Base-by-base conservation (phyloP, 163 green algal genomes). In the Scenedesmus sp. region DNA sequence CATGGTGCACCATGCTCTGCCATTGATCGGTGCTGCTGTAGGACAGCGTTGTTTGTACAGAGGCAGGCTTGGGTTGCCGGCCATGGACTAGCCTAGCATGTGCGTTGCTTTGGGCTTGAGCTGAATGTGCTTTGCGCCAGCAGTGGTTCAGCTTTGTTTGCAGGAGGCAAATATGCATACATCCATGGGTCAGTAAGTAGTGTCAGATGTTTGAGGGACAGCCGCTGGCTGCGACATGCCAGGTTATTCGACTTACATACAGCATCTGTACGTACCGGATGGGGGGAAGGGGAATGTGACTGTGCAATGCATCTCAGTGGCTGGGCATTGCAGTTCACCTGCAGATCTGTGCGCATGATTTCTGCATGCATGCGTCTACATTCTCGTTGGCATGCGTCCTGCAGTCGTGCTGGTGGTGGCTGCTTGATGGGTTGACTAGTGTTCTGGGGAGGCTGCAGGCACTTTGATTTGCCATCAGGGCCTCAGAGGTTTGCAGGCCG, bases 41-140 rank as follows among this genome's bases (percentile, higher is more conserved):
- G 66, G 66, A 34, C 66, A 76, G 23, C 12, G 70, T 79, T 79
- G 23, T 79, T 76, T 79, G 70, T 79, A 79, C 70, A 79, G 70
- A 79, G 70, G 23, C 5, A 20, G 64, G 10, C 12, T 73, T 73
- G 64, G 64, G 64, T 73, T 23, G 64, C 64, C 12, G 12, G 64
- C 64, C 64, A 20, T 18, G 20, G 70, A 52, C 70, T 79, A 52
- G 70, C 12, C 5, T 52, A 52, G 23, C 70, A 52, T 52, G 70
- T 52, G 70, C 70, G 70, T 79, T 79, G 70, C 46, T 79, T 79
- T 79, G 12, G 12, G 4, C 70, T 15, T 79, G 34, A 46, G 70
- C 70, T 79, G 70, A 7, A 23, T 52, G 15, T 79, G 70, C 70
- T 79, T 79, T 79, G 70, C 23, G 23, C 4, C 70, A 16, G 70